Evolutionary conservation across 768 basidiomycete genomes (phyloP), one percentile per base, ranked within the genome.

Genomic region (Hygrocybe punicea): DNA sequence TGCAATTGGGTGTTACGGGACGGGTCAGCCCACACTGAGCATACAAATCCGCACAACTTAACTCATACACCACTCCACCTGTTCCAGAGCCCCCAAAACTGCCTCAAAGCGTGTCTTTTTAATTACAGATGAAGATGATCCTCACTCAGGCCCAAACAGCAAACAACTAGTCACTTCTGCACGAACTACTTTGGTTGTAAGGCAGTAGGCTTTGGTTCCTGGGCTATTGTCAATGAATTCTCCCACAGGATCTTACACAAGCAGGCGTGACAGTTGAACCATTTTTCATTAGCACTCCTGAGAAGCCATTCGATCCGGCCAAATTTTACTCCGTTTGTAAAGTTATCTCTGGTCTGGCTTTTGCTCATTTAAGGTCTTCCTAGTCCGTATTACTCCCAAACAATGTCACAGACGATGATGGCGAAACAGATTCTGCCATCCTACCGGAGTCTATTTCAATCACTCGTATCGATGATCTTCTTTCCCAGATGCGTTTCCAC

Each of bases 21-120:
- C 64, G 87, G 89, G 96, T 97, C 58, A 57, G 81, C 63, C 8
- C 46, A 8, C 23, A 17, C 33, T 50, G 1, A 11, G 8, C 10
- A 9, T 21, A 48, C 47, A 24, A 23, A 17, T 37, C 39, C 46
- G 16, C 23, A n/a, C n/a, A 45, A 39, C 51, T 13, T 52, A 24
- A 2, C 33, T 25, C 10, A 42, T 16, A 5, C 19, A 17, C 17
- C 9, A 47, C 55, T 42, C 23, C 29, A 24, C 25, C 17, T 36
- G 39, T 52, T 37, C 19, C 58, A 93, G 91, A 10, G 89, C 91
- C 7, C 85, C 87, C 19, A 93, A 94, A 66, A 91, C 86, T 0
- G 91, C 93, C 2, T 85, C 88, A n/a, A 95, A 96, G 67, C 86
- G 94, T 5, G 82, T 98, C 1, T 98, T 98, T 68, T 75, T 96